Evolutionary conservation across 106 monocot genomes (phyloP).

Genomic region (Dioscorea zingiberensis): DNA sequence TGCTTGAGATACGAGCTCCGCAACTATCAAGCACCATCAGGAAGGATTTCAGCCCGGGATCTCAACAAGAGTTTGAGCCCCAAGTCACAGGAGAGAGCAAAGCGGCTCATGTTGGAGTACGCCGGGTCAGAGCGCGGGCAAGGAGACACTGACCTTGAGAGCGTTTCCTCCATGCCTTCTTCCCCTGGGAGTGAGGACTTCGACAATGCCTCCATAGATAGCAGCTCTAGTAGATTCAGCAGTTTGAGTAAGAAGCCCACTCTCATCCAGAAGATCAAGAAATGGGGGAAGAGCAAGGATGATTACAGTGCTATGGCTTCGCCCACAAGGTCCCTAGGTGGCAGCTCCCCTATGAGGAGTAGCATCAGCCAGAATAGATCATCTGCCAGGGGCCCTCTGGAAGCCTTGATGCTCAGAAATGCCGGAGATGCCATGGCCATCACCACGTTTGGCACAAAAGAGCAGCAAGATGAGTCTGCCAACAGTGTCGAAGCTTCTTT

Average conservation of each 20-base stretch:
- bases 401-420: slow-evolving; percentile 80
- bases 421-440: slow-evolving; percentile 78
- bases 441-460: slow-evolving; percentile 75
- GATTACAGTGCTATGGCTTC: slow-evolving; percentile 48
- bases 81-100: slow-evolving; percentile 75
- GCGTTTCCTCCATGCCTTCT: slow-evolving; percentile 57
- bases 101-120: slow-evolving; percentile 75
- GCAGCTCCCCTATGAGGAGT: slow-evolving; percentile 49
- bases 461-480: slow-evolving; percentile 40
- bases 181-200: slow-evolving; percentile 91
- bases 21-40: slow-evolving; percentile 66
- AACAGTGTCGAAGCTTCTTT: slow-evolving; percentile 60
- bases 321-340: slow-evolving; percentile 62
- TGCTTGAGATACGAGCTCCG: slow-evolving; percentile 91
- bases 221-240: slow-evolving; percentile 66
- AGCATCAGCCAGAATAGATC: slow-evolving; percentile 21
- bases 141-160: slow-evolving; percentile 87
- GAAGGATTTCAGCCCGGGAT: slow-evolving; percentile 64
- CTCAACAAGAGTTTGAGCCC: slow-evolving; percentile 85
- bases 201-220: slow-evolving; percentile 79
- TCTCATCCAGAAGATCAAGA: slow-evolving; percentile 84
- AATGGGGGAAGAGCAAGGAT: slow-evolving; percentile 90
- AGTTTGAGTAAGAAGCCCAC: slow-evolving; percentile 54
- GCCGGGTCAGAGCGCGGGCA: slow-evolving; percentile 96
- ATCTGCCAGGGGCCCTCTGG: slow-evolving; percentile 74